Conservation (phyloP, 2,329 filamentous ascomycete species). For the Cytospora mali region DNA sequence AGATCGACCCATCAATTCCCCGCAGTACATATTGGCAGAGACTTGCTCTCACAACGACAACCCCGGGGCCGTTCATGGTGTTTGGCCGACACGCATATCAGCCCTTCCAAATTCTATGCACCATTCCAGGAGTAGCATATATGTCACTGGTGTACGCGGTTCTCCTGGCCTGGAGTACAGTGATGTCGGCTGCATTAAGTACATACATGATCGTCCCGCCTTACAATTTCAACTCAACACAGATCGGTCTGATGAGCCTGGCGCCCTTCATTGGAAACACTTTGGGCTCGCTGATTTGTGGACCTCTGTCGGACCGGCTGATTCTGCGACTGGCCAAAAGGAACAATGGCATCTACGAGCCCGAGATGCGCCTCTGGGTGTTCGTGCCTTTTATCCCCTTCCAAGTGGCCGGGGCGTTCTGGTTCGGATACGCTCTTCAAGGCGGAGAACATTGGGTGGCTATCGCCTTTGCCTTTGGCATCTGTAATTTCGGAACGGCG, state of each 20-base stretch:
- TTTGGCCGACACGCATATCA: conserved; percentile 28
- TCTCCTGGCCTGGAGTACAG: conserved; percentile 26
- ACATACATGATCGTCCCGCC: conserved; percentile 28
- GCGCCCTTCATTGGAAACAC: conserved; percentile 30
- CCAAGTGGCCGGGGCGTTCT: conserved; percentile 28
- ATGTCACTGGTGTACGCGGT: conserved; percentile 28
- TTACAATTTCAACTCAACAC: conserved; percentile 26
- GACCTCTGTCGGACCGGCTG: conserved; percentile 39
- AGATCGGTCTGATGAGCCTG: conserved; percentile 28
- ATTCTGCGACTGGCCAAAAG: conserved; percentile 38
- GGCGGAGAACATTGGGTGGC: conserved; percentile 26
- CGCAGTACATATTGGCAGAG: conserved; percentile 27
- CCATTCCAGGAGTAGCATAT: conserved; percentile 27
- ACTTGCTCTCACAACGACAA: conserved; percentile 25
- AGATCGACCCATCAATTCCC: conserved; percentile 21
- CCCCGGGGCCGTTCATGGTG: conserved; percentile 21
- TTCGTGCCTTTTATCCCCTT: conserved; percentile 32
- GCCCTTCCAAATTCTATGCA: conserved; percentile 27
- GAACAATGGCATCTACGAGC: conserved; percentile 42
- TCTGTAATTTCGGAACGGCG: conserved; percentile 23
- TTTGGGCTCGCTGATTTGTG: conserved; percentile 39
- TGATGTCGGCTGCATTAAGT: conserved; percentile 23
- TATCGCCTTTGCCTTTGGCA: conserved; percentile 23
- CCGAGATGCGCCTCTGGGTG: conserved; percentile 40
- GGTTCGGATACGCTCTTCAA: conserved; percentile 29